phyloP scores from a whole-genome alignment of 805 yeast species.

The Yamadazyma sp. region DNA sequence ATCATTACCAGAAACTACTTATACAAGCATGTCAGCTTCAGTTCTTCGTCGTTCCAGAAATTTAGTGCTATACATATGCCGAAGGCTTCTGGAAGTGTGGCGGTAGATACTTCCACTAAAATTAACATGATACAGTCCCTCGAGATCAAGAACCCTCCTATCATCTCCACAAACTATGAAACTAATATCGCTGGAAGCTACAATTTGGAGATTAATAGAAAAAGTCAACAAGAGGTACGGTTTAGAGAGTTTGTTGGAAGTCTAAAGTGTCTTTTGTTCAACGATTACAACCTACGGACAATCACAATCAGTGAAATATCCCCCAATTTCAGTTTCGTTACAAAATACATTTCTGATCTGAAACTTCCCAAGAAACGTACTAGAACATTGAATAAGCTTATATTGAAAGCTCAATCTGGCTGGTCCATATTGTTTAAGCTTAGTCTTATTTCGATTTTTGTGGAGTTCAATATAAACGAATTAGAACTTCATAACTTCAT shows the following conservation, averaged over 20 bases:
- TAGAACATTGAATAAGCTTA: conserved; percentile 30
- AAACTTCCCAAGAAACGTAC: conserved; percentile 7
- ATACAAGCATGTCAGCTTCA: conserved; percentile 31
- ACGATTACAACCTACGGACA: conserved; percentile 44
- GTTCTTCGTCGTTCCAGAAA: conserved; percentile 26
- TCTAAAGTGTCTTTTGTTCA: conserved; percentile 24
- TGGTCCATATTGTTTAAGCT: conserved; percentile 51
- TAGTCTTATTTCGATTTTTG: conserved; percentile 44
- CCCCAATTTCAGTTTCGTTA: conserved; percentile 46
- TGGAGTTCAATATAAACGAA: conserved; percentile 40
- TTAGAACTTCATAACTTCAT: conserved; percentile 45
- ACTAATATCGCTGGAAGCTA: conserved; percentile 37
- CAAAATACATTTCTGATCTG: conserved; percentile 3
- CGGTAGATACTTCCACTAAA: conserved; percentile 25
- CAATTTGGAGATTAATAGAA: conserved; percentile 22
- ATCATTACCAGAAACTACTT: conserved; percentile 36
- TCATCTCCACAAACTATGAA: conserved; percentile 18
- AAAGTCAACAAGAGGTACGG: conserved; percentile 11
- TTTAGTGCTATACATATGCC: conserved; percentile 34
- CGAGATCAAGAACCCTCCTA: conserved; percentile 34
- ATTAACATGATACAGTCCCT: conserved; percentile 28
- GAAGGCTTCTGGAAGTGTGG: conserved; percentile 17
- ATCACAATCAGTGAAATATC: conserved; percentile 45
- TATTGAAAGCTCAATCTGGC: conserved; percentile 42
- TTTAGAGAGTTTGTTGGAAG: conserved; percentile 25